Evolutionary conservation across 2,329 filamentous ascomycete species (phyloP).

Genomic region (Botrytis pseudocinerea): DNA sequence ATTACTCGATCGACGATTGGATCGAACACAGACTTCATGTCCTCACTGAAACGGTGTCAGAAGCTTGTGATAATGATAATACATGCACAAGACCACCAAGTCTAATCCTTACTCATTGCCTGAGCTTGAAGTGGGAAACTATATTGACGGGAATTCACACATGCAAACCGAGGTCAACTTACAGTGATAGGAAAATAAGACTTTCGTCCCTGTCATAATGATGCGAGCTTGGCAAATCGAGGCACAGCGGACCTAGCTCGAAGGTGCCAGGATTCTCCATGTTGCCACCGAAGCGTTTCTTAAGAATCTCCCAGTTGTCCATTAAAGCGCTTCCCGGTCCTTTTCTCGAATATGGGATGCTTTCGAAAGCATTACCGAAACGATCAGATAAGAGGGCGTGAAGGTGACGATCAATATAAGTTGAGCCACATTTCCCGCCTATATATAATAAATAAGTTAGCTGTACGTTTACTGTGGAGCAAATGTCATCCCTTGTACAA

Average conservation of each 20-base stretch:
- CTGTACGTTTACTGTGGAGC: no score
- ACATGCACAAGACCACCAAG: not conserved
- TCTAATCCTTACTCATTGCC: not conserved
- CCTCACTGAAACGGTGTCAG: constrained; percentile 22
- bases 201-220: constrained; percentile 28
- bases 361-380: constrained; percentile 31
- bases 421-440: constrained; percentile 36
- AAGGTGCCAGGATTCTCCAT: constrained; percentile 4
- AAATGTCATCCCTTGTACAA: not conserved
- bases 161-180: constrained; percentile 7
- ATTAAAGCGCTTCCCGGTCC: constrained; percentile 32
- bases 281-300: constrained; percentile 28
- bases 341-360: constrained; percentile 26
- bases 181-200: constrained; percentile 28
- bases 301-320: constrained; percentile 26
- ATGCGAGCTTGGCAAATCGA: constrained; percentile 28
- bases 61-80: not conserved
- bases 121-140: not conserved
- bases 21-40: constrained; percentile 34
- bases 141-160: not conserved
- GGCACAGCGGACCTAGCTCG: constrained; percentile 27
- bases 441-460: not conserved
- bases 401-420: constrained; percentile 34
- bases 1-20: constrained; percentile 31
- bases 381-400: constrained; percentile 29